A percentile compares a stretch with the other conserved stretches of the same genome.
Conservation (phyloP, 345 rosid species). For the Xanthoceras sorbifolium region DNA sequence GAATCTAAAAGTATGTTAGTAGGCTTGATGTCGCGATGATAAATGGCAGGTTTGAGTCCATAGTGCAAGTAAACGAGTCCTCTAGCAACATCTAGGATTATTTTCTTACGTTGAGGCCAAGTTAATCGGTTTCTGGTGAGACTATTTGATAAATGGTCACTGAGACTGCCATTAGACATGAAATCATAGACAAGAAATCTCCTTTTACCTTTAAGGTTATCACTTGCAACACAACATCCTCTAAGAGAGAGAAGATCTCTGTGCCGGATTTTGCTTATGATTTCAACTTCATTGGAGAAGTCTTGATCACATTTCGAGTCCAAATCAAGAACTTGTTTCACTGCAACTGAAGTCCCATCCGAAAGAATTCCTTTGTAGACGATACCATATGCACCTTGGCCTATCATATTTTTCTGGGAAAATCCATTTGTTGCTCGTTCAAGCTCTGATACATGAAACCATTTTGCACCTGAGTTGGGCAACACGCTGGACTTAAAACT, state of each 20-base stretch:
- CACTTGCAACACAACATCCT: conserved; percentile 65
- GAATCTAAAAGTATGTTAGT: conserved; percentile 56
- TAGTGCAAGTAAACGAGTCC: conserved; percentile 62
- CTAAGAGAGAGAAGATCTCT: conserved; percentile 60
- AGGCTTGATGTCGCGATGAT: conserved; percentile 65
- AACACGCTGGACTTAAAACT: conserved; percentile 40
- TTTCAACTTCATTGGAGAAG: conserved; percentile 64
- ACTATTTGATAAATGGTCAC: conserved; percentile 36
- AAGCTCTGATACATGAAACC: conserved; percentile 53
- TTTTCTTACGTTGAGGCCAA: conserved; percentile 62
- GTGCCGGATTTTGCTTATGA: conserved; percentile 66
- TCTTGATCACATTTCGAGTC: conserved; percentile 57
- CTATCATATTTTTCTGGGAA: conserved; percentile 48
- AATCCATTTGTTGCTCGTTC: conserved; percentile 55
- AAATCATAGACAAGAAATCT: conserved; percentile 59
- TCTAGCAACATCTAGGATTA: conserved; percentile 56
- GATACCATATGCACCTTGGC: conserved; percentile 52
- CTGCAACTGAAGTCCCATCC: conserved; percentile 55
- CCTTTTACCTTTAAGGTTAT: conserved; percentile 39
- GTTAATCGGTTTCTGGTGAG: conserved; percentile 26
- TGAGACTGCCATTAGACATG: conserved; percentile 61
- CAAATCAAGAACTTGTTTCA: conserved; percentile 48
- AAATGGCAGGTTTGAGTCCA: conserved; percentile 61
- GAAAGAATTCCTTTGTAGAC: conserved; percentile 51
- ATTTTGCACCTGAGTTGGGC: conserved; percentile 56